A percentile compares a stretch with the other conserved stretches of the same genome.
These are phyloP conservation scores for Candida gigantensis DNA, from an alignment of 1,139 yeast species.

Conservation along the genomic window DNA sequence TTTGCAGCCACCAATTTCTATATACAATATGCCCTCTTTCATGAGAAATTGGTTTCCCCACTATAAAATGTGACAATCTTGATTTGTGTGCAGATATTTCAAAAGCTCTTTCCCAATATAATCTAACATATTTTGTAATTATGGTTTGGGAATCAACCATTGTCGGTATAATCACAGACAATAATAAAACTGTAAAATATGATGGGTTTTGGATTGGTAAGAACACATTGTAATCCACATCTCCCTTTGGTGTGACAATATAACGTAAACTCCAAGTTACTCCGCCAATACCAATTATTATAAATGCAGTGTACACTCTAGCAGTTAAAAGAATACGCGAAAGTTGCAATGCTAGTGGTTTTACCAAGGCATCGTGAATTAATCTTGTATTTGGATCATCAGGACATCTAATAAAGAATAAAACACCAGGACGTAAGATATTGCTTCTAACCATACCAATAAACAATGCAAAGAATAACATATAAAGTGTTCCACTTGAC, in stretches of 20 bases:
- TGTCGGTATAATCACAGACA: constrained; percentile 11
- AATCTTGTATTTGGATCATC: constrained; percentile 90
- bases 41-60: constrained; percentile 65
- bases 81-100: constrained; percentile 55
- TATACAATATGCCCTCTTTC: constrained; percentile 76
- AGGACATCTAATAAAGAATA: constrained; percentile 89
- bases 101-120: constrained; percentile 67
- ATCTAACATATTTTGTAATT: constrained; percentile 38
- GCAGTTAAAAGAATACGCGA: constrained; percentile 76
- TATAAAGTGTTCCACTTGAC: constrained; percentile 79
- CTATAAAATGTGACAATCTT: constrained; percentile 76
- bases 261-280: constrained; percentile 55
- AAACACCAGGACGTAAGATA: constrained; percentile 83
- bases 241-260: constrained; percentile 23
- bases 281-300: constrained; percentile 73
- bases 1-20: constrained; percentile 47
- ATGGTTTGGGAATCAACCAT: constrained; percentile 17
- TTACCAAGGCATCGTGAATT: constrained; percentile 83
- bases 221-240: constrained; percentile 21
- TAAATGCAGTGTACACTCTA: constrained; percentile 71
- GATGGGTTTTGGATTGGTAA: constrained; percentile 28
- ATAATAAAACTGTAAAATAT: constrained; percentile 11
- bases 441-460: constrained; percentile 78
- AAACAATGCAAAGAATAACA: constrained; percentile 84
- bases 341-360: constrained; percentile 71